Evolutionary conservation across 1,284 basidiomycete species (phyloP).

Genomic region (Ustilago nuda): DNA sequence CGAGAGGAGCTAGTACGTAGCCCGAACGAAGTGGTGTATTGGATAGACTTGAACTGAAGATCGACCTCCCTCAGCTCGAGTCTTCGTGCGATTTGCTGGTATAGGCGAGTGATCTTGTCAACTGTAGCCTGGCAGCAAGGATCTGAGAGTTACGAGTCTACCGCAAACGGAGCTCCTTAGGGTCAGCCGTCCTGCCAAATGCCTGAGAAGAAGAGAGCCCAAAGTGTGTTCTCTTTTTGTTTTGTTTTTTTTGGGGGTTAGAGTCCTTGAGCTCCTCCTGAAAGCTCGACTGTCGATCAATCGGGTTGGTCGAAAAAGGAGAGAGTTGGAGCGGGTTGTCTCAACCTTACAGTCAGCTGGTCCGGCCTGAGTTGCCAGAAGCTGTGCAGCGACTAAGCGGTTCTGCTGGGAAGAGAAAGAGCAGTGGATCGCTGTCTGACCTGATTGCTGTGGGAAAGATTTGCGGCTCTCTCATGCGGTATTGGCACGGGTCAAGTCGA

Average conservation of each 20-base stretch:
- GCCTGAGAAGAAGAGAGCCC: not conserved
- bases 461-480: not conserved
- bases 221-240: not conserved
- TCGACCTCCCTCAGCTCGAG: not conserved
- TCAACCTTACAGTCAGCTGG: not conserved
- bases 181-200: not conserved
- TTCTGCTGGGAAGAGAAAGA: not conserved
- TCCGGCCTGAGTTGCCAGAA: not conserved
- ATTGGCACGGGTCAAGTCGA: not conserved
- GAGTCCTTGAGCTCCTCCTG: not conserved
- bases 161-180: not conserved
- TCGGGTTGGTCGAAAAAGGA: not conserved
- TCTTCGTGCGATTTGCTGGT: not conserved
- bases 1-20: too few relatives aligned
- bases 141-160: not conserved
- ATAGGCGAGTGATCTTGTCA: not conserved
- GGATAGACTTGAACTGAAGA: too few relatives aligned
- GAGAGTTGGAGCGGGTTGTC: not conserved
- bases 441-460: constrained; percentile 6
- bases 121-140: constrained; percentile 1
- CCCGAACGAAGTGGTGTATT: too few relatives aligned
- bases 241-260: too few relatives aligned
- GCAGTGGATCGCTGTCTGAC: not conserved
- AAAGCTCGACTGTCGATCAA: not conserved
- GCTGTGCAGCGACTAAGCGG: not conserved